phyloP scores from a whole-genome alignment of 2,329 filamentous ascomycete genomes.

The Teratosphaeriaceae sp. region DNA sequence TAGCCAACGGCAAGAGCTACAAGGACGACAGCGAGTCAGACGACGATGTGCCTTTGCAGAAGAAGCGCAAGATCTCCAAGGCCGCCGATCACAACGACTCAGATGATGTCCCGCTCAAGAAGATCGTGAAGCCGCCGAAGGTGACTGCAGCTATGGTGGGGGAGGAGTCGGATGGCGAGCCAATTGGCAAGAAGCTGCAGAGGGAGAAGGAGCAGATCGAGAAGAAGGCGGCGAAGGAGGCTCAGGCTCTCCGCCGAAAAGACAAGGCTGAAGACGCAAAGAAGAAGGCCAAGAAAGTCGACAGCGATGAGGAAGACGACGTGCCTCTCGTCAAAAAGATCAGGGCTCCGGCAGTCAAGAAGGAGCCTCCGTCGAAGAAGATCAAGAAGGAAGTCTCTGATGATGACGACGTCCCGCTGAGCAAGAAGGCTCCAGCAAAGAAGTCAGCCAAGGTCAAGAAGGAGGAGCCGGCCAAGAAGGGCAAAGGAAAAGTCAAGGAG shows the following conservation, averaged over 20 bases:
- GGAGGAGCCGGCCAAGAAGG: slow-evolving; percentile 48
- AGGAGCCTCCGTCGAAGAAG: slow-evolving; percentile 41
- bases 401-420: slow-evolving; percentile 40
- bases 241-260: slow-evolving; percentile 49
- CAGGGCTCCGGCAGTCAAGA: slow-evolving; percentile 44
- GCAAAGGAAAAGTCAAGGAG: slow-evolving; percentile 50
- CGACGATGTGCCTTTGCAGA: slow-evolving; percentile 38
- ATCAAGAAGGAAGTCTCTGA: slow-evolving; percentile 43
- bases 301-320: slow-evolving; percentile 65
- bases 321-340: slow-evolving; percentile 58
- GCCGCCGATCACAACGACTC: slow-evolving; percentile 62
- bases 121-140: slow-evolving; percentile 46
- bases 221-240: slow-evolving; percentile 62
- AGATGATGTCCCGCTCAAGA: slow-evolving; percentile 57
- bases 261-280: slow-evolving; percentile 53
- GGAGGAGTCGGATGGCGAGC: slow-evolving; percentile 53
- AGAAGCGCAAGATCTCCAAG: slow-evolving; percentile 38
- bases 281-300: slow-evolving; percentile 53
- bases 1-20: slow-evolving; percentile 59
- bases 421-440: slow-evolving; percentile 35
- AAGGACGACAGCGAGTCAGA: slow-evolving; percentile 65
- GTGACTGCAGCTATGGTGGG: slow-evolving; percentile 52
- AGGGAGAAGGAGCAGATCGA: slow-evolving; percentile 79
- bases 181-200: slow-evolving; percentile 58
- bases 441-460: slow-evolving; percentile 26